These are phyloP conservation scores for Fomitopsis pulvina DNA, from an alignment of 768 basidiomycete genomes.

Conservation along the genomic window DNA sequence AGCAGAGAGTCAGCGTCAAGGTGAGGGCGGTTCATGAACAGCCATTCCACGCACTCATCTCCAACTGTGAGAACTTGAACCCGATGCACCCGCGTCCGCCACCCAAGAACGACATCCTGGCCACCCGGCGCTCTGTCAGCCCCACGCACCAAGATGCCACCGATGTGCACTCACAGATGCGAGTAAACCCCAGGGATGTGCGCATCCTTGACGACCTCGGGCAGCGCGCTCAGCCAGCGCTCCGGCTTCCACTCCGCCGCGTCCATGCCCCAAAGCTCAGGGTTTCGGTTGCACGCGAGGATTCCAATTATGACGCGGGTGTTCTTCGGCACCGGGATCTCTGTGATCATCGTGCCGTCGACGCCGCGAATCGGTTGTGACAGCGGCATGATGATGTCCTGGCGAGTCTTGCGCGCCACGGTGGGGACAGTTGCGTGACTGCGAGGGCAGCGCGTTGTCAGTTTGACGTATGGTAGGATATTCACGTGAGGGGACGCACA, in stretches of 20 bases:
- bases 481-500: conserved; percentile 24
- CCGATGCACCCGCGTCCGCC: conserved; percentile 32
- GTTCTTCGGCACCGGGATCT: conserved; percentile 22
- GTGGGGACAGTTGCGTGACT: conserved; percentile 7
- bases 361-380: conserved; percentile 22
- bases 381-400: conserved; percentile 24
- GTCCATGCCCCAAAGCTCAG: conserved; percentile 35
- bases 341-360: conserved; percentile 20
- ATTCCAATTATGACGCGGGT: conserved; percentile 21
- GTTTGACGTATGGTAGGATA: too few species aligned
- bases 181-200: conserved; percentile 29
- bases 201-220: conserved; percentile 18
- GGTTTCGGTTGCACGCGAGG: conserved; percentile 27
- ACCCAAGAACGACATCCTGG: conserved; percentile 33
- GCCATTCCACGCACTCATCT: conserved; percentile 11
- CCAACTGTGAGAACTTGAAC: conserved; percentile 38
- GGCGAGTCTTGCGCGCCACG: conserved; percentile 9
- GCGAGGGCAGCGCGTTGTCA: neutral
- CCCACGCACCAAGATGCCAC: neutral
- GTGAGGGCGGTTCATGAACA: neutral
- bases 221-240: conserved; percentile 29
- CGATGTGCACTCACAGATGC: conserved; percentile 14
- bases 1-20: neutral
- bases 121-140: too few species aligned
- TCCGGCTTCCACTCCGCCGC: conserved; percentile 37